Evolutionary conservation across 2,329 filamentous ascomycete genomes (phyloP), one percentile per base, ranked within the genome.

Genomic region (Verticillium isaacii): DNA sequence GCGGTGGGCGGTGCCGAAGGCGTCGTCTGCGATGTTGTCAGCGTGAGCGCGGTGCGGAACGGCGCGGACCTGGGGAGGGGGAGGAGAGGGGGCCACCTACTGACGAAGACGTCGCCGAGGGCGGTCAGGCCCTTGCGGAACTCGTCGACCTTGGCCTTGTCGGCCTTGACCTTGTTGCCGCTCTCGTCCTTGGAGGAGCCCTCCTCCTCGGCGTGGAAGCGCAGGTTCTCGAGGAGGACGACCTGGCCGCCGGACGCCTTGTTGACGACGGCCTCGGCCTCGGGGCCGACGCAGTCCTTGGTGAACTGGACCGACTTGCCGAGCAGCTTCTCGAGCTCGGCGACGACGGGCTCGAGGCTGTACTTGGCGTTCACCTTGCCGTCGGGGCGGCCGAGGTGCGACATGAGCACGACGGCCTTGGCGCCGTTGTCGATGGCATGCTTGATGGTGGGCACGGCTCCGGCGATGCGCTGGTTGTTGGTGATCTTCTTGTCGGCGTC

Each of bases 191-290:
- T 97, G 76, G 85, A 90, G 81, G 92, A 96, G 67, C 95, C 95
- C 84, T 99, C 95, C 82, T 99, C 95, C 83, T 99, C 95, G 65
- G 92, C 85, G 80, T 99, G 95, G 87, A 98, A 99, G 69, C 95
- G 92, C 79, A 99, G 82, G 85, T 99, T 99, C 87, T 99, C 95
- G 60, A 99, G 85, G 37, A 99, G 87, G 62, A 99, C 85, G 61
- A 99, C 87, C 72, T 92, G 87, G 70, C 94, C 95, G 70, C 87
- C 85, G 61, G 84, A 85, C 66, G 93, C 92, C 76, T 89, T 89
- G 82, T 90, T 92, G 70, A 98, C 93, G 58, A 90, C 89, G 71
- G 90, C 89, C 85, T 99, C 95, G 61, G 93, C 91, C 79, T 96
- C 89, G 65, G 89, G 82, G 67, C 95, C 95, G 63, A 98, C 94